Base-by-base conservation (phyloP, 129 eudicot species). In the Flaveria robusta region DNA sequence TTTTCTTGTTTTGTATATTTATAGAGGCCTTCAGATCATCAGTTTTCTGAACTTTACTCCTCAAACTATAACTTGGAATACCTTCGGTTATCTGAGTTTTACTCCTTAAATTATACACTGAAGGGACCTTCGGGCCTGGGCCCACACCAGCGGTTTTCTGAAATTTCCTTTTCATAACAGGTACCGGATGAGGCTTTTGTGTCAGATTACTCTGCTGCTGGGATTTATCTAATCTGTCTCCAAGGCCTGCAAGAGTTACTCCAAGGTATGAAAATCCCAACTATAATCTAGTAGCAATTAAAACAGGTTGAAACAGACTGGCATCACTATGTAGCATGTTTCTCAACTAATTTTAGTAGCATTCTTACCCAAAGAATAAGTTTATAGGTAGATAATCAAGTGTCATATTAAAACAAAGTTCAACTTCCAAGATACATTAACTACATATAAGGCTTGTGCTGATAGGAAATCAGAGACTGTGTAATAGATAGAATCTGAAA, bases 1-100 rank as follows among this genome's bases (percentile, higher is more conserved):
- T 37, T 75, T 70, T 70, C 76, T 66, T 69, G 49, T 70, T 75
- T 72, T 9, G 60, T n/a, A 29, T 23, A 37, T 7, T 31, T 5
- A 63, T 62, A 5, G 77, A 34, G 29, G 56, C 41, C 37, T 68
- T 81, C 26, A 58, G 71, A 29, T 49, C 66, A 67, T 45, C 76
- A 3, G 77, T 69, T 81, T 60, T 75, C 42, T 64, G 85, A 69
- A 49, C 72, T 70, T 70, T 70, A 60, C 58, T 81, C 49, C 85
- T 69, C 77, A 68, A 55, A 68, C 34, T 81, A 62, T 70, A 76
- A 37, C 55, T 64, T 47, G 85, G 77, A 49, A 60, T 27, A 54
- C 54, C 62, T 55, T 50, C 45, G 37, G 72, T 31, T 58, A 65
- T 54, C 68, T 51, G 60, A 56, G 66, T 39, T 49, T 64, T 70